Evolutionary conservation across 495 filamentous ascomycete species (phyloP).

Genomic region (Lepraria neglecta): DNA sequence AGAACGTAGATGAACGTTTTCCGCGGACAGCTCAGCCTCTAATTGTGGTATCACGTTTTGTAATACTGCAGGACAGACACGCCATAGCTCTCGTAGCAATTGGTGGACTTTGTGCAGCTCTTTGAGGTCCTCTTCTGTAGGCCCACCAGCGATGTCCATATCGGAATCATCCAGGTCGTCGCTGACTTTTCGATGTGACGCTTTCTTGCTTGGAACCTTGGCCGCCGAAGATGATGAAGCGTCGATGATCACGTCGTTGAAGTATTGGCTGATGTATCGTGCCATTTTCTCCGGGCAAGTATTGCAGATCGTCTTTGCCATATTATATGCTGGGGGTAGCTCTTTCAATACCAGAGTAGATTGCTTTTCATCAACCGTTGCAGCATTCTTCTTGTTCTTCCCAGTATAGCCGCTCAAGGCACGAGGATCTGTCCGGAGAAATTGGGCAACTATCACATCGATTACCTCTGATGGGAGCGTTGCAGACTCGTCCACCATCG

Average conservation of each 20-base stretch:
- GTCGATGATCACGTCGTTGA: conserved; percentile 92
- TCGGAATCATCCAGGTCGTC: conserved; percentile 62
- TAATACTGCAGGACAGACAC: conserved; percentile 78
- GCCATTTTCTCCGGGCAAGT: conserved; percentile 89
- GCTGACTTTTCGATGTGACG: conserved; percentile 40
- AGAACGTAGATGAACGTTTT: conserved; percentile 77
- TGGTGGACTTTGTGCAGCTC: conserved; percentile 85
- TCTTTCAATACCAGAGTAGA: conserved; percentile 76
- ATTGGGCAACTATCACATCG: conserved; percentile 94
- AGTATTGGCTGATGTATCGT: conserved; percentile 88
- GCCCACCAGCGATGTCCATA: conserved; percentile 54
- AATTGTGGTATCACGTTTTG: conserved; percentile 91
- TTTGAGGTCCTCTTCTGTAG: conserved; percentile 74
- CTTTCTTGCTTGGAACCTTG: conserved; percentile 41
- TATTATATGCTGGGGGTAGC: conserved; percentile 84
- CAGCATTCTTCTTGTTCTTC: conserved; percentile 55
- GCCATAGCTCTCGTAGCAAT: conserved; percentile 88
- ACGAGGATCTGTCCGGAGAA: conserved; percentile 73
- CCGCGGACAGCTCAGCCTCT: conserved; percentile 84
- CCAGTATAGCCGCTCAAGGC: conserved; percentile 40
- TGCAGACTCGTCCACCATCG: conserved; percentile 77
- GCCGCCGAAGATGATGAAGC: conserved; percentile 51
- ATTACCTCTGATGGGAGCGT: conserved; percentile 75
- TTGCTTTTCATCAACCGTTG: conserved; percentile 60
- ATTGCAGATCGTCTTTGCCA: conserved; percentile 92